Evolutionary conservation across 2,329 filamentous ascomycete species (phyloP).

Genomic region (Penicillium sp.): DNA sequence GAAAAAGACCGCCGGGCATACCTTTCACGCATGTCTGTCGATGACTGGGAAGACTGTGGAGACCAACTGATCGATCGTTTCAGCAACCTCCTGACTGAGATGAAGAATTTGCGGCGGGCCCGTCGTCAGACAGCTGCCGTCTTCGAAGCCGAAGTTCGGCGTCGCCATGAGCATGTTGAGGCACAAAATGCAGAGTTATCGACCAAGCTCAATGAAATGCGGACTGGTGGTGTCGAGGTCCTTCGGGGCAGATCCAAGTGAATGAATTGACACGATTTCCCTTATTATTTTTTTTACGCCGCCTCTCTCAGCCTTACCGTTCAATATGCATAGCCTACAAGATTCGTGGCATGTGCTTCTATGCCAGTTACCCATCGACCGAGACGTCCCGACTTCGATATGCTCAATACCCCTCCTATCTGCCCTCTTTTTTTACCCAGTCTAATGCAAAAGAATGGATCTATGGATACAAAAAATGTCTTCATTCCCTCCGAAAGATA

Average conservation of each 20-base stretch:
- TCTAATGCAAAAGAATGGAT: background rate
- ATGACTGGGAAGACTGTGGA: constrained; percentile 62
- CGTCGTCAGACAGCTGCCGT: constrained; percentile 53
- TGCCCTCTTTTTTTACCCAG: background rate
- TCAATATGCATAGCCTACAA: constrained; percentile 5
- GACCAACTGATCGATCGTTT: constrained; percentile 61
- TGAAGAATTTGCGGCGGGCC: constrained; percentile 53
- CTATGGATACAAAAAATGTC: background rate
- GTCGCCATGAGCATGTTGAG: constrained; percentile 52
- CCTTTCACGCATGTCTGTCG: constrained; percentile 52
- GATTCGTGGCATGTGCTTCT: background rate
- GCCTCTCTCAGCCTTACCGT: background rate
- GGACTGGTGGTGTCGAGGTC: constrained; percentile 53
- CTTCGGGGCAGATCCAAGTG: constrained; percentile 42
- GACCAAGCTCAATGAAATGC: constrained; percentile 54
- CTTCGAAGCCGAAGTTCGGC: constrained; percentile 56
- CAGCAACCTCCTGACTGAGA: constrained; percentile 48
- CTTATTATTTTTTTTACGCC: background rate
- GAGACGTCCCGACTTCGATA: constrained; percentile 1
- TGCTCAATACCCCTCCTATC: constrained; percentile 14
- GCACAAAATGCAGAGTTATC: constrained; percentile 51
- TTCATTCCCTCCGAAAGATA: background rate
- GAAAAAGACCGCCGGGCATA: constrained; percentile 48
- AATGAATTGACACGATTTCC: constrained; percentile 14
- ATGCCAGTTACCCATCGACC: background rate